Evolutionary conservation across 2,329 filamentous ascomycete genomes (phyloP).

Genomic region (Cadophora luteo-olivacea): DNA sequence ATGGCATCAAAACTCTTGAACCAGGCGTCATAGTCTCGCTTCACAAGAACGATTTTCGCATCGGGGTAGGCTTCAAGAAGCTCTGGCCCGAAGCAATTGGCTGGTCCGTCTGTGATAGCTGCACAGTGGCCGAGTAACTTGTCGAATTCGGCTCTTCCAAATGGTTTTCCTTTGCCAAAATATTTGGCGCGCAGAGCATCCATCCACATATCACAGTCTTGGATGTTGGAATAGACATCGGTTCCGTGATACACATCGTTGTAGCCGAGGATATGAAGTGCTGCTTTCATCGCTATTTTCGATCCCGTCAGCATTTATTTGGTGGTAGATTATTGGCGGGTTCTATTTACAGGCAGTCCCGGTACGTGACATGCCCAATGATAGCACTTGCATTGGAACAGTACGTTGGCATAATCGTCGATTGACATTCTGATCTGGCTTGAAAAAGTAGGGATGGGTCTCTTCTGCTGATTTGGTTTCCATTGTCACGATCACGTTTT

Average conservation of each 20-base stretch:
- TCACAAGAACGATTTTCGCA: conserved; percentile 20
- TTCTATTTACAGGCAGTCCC: conserved; percentile 29
- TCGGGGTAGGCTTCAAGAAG: conserved; percentile 20
- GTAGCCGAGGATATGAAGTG: conserved; percentile 27
- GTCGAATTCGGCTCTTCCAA: conserved; percentile 24
- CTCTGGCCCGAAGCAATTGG: conserved; percentile 15
- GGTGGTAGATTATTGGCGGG: not conserved
- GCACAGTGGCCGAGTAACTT: conserved; percentile 24
- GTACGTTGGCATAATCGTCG: conserved; percentile 16
- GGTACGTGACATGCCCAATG: conserved; percentile 29
- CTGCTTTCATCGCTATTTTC: conserved; percentile 26
- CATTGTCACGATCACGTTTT: not conserved
- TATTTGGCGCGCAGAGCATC: conserved; percentile 37
- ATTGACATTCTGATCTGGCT: conserved; percentile 20
- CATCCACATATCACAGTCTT: conserved; percentile 34
- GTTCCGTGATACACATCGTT: conserved; percentile 17
- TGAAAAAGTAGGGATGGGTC: conserved; percentile 20
- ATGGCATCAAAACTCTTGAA: conserved; percentile 23
- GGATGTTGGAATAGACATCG: conserved; percentile 21
- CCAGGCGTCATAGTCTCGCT: conserved; percentile 16
- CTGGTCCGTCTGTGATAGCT: conserved; percentile 14
- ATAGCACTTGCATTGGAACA: conserved; percentile 32
- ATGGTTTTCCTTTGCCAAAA: conserved; percentile 27
- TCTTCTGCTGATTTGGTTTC: conserved; percentile 1
- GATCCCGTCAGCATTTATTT: not conserved